A percentile compares a stretch with the other conserved stretches of the same genome.
Evolutionary conservation across 495 filamentous ascomycete species (phyloP).

Genomic region (Podospora pseudoanserina): DNA sequence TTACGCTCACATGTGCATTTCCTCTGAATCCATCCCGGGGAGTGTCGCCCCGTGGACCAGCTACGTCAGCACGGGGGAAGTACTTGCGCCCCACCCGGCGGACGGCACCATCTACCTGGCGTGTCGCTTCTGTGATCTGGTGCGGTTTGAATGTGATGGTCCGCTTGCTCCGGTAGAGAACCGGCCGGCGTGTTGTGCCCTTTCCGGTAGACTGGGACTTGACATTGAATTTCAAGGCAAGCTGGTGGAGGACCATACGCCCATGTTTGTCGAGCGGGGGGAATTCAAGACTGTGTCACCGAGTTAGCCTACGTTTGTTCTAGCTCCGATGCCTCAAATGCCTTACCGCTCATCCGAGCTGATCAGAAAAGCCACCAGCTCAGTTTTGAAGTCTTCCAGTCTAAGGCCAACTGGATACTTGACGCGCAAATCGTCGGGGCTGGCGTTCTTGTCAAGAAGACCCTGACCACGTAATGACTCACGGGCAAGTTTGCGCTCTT

Average conservation of each 20-base stretch:
- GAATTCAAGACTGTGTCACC: conserved; percentile 59
- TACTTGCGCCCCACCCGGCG: conserved; percentile 42
- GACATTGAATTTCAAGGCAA: conserved; percentile 66
- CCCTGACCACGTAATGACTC: conserved; percentile 76
- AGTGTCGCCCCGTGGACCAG: conserved; percentile 16
- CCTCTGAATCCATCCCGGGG: conserved; percentile 4
- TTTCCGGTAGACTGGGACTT: conserved; percentile 82
- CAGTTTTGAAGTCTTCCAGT: conserved; percentile 63
- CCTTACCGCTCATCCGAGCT: conserved; percentile 61
- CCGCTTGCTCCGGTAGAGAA: conserved; percentile 67
- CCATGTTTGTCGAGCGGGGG: conserved; percentile 79
- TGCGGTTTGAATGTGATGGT: conserved; percentile 54
- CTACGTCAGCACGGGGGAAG: conserved; percentile 44
- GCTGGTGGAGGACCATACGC: conserved; percentile 71
- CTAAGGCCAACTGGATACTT: conserved; percentile 74
- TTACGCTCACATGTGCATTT: conserved; percentile 20
- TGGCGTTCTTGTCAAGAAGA: conserved; percentile 63
- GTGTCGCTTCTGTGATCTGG: conserved; percentile 32
- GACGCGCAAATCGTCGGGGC: conserved; percentile 60
- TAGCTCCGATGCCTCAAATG: not conserved
- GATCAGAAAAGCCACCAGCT: conserved; percentile 68
- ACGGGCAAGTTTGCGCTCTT: conserved; percentile 68
- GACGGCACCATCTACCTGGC: conserved; percentile 39
- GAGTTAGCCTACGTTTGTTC: conserved; percentile 15
- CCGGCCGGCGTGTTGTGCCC: conserved; percentile 67